A percentile compares a stretch with the other conserved stretches of the same genome.
phyloP scores from a whole-genome alignment of 805 yeast species.

The Brettanomyces custersianus region DNA sequence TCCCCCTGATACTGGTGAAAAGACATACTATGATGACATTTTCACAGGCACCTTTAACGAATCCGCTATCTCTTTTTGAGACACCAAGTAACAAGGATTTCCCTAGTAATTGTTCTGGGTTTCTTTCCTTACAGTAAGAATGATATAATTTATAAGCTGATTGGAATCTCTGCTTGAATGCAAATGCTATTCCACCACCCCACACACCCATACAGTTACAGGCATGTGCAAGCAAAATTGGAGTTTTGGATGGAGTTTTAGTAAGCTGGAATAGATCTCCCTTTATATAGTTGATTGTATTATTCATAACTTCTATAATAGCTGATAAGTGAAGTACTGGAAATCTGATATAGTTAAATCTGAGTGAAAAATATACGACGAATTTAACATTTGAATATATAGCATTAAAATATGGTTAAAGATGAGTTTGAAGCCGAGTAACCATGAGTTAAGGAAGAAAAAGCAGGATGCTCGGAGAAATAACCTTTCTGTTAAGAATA shows the following conservation, averaged over 20 bases:
- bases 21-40: slow-evolving; percentile 48
- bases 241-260: slow-evolving; percentile 14
- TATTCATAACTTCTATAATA: no score
- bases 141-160: slow-evolving; percentile 43
- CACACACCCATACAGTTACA: slow-evolving; percentile 73
- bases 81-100: slow-evolving; percentile 38
- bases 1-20: slow-evolving; percentile 58
- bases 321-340: no score
- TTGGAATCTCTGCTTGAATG: slow-evolving; percentile 46
- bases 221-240: slow-evolving; percentile 59
- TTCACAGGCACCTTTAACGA: slow-evolving; percentile 16
- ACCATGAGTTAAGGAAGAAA: not conserved
- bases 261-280: slow-evolving; percentile 47
- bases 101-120: slow-evolving; percentile 39
- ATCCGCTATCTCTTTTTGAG: slow-evolving; percentile 23
- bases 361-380: no score
- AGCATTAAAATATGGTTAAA: not conserved
- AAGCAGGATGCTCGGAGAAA: slow-evolving; percentile 4
- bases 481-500: slow-evolving; percentile 21
- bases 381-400: no score
- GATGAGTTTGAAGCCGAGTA: no score
- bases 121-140: slow-evolving; percentile 28
- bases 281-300: slow-evolving; percentile 35
- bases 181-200: slow-evolving; percentile 80
- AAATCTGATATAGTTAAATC: no score